Evolutionary conservation across 1,139 yeast species (phyloP), one percentile per base, ranked within the genome.

Genomic region (Saccharomyces hybrid): DNA sequence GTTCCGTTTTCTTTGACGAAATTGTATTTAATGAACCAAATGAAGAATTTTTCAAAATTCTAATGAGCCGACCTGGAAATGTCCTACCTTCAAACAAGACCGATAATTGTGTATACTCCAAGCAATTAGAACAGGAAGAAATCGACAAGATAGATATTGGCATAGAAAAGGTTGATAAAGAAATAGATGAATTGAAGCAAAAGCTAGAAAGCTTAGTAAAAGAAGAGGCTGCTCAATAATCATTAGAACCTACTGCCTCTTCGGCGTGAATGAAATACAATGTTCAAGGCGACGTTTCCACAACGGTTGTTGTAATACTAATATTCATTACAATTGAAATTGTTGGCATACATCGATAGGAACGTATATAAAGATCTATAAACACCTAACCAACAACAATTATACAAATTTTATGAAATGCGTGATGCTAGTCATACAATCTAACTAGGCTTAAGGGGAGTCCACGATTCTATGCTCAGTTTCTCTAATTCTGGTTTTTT

Each of bases 1-100:
- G 88, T 62, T 82, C 93, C 49, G 80, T 87, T 4, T 75, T 85
- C 48, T 93, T 86, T 66, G 99, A 93, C 66, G 99, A 93, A 68
- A 74, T 93, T 42, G 96, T 93, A 9, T 93, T 95, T 66, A 90
- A 88, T 67, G 99, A 93, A 68, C 99, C 99, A 2, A 90, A 97
- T 1, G 98, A 93, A 63, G 79, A 79, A 29, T 82, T 90, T 70
- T 91, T 93, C 56, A 61, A 86, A 60, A 73, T 84, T 6, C 76
- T 93, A 63, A 88, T 96, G 8, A 72, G 78, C 48, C 78, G 80
- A 56, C 96, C 97, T 1, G 85, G 89, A 31, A 87, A 88, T 52
- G 65, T 85, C 53, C 71, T 90, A 48, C 95, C 95, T 0, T 79
- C 82, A 53, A 77, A 76, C 57, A 76, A 82, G 55, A 64, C 78